phyloP scores from a whole-genome alignment of 257 asterid species.

The Scutellaria baicalensis region DNA sequence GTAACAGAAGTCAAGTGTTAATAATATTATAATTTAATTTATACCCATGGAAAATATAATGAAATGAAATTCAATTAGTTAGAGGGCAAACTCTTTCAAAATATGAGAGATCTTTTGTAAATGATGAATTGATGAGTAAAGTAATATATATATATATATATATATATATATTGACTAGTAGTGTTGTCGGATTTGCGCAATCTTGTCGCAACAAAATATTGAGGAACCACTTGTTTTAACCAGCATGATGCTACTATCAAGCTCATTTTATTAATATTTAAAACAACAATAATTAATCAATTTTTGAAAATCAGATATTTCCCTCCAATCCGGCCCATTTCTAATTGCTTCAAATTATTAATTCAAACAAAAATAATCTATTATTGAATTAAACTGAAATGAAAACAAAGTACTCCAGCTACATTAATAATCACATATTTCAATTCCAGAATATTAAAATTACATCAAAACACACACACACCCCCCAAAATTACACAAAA shows the following conservation, averaged over 20 bases:
- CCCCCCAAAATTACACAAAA: too few relatives aligned
- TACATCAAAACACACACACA: too few relatives aligned
- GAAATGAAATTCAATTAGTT: not conserved
- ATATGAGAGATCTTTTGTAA: not conserved
- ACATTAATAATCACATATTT: too few relatives aligned
- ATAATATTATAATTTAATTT: not conserved
- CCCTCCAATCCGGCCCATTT: too few relatives aligned
- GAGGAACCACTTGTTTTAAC: not conserved
- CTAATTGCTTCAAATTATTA: too few relatives aligned
- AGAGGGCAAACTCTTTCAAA: not conserved
- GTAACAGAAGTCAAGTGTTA: too few relatives aligned
- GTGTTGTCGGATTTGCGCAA: slow-evolving; percentile 9
- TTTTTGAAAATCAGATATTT: not conserved
- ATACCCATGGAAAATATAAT: not conserved
- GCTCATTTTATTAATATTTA: not conserved
- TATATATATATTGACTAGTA: too few relatives aligned
- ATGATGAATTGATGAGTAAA: not conserved
- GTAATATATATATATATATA: too few relatives aligned
- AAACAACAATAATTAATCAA: not conserved
- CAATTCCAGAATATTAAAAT: too few relatives aligned
- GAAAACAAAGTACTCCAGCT: too few relatives aligned
- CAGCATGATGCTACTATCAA: slow-evolving; percentile 9
- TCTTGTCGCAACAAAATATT: slow-evolving; percentile 7
- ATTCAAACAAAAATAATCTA: too few relatives aligned
- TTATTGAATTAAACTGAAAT: too few relatives aligned